Evolutionary conservation across 768 basidiomycete species (phyloP).

Genomic region (Galerina marginata): DNA sequence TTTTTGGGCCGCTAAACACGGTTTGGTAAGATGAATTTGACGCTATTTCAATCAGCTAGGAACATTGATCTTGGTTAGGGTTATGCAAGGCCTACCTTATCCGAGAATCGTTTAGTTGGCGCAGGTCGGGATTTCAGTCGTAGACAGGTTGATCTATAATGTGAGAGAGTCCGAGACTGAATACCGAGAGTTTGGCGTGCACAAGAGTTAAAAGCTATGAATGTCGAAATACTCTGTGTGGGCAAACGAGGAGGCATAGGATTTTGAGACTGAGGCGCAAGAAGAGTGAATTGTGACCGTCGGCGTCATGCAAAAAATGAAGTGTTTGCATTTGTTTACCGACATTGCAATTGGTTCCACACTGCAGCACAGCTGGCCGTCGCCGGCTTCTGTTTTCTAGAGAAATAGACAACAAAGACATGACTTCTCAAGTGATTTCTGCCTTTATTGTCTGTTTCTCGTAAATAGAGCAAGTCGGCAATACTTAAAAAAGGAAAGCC

Average conservation of each 20-base stretch:
- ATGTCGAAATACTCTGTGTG: conserved; percentile 55
- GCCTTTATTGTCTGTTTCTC: neutral
- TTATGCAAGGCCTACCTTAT: conserved; percentile 44
- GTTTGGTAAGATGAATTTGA: conserved; percentile 71
- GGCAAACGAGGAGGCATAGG: conserved; percentile 59
- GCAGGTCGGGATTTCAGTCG: conserved; percentile 27
- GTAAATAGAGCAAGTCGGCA: too few relatives aligned
- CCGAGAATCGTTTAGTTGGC: conserved; percentile 33
- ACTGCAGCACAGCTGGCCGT: too few relatives aligned
- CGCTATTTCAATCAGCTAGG: conserved; percentile 54
- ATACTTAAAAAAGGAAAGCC: too few relatives aligned
- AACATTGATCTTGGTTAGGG: neutral
- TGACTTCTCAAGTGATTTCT: neutral
- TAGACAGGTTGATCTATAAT: conserved; percentile 43
- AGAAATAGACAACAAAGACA: neutral
- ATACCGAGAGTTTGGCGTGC: conserved; percentile 40
- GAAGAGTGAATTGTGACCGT: conserved; percentile 10
- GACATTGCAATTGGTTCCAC: neutral
- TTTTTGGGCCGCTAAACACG: conserved; percentile 62
- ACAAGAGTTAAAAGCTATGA: conserved; percentile 64
- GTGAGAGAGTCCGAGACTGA: conserved; percentile 42
- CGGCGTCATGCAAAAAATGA: conserved; percentile 35
- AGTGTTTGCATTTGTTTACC: conserved; percentile 37
- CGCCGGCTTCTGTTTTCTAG: neutral
- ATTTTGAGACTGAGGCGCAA: neutral